These are phyloP conservation scores for Pichia membranifaciens DNA, from an alignment of 805 yeast genomes.

Conservation along the genomic window DNA sequence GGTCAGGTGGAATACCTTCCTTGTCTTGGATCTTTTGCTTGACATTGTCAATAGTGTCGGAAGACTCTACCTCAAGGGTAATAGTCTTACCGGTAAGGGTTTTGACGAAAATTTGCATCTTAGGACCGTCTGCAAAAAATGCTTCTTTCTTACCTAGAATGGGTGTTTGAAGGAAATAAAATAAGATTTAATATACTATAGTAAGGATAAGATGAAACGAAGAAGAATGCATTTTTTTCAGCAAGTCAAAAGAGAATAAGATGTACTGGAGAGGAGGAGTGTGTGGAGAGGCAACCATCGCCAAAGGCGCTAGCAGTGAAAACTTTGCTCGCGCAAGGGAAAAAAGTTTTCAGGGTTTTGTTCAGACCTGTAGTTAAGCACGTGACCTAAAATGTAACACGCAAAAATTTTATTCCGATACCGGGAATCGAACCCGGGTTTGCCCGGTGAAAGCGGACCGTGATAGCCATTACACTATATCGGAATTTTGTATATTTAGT, in stretches of 20 bases:
- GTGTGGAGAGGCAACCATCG: no score
- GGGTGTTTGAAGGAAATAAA: not conserved
- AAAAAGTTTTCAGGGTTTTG: no score
- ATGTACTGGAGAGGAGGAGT: no score
- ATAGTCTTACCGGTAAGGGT: conserved; percentile 59
- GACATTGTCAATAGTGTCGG: conserved; percentile 96
- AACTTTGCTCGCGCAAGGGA: no score
- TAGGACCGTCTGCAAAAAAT: conserved; percentile 34
- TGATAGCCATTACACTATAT: conserved; percentile 82
- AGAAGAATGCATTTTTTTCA: no score
- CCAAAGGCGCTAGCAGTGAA: no score
- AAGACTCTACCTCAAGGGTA: conserved; percentile 94
- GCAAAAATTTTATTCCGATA: conserved; percentile 44
- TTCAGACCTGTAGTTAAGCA: no score
- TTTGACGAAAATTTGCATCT: conserved; percentile 53
- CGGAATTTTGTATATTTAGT: conserved; percentile 39
- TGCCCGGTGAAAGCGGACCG: conserved; percentile 86
- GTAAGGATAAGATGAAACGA: no score
- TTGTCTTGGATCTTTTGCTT: conserved; percentile 94
- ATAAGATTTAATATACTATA: no score
- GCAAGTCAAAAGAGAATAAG: no score
- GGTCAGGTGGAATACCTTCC: conserved; percentile 99
- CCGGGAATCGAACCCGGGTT: conserved; percentile 87
- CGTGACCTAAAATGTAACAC: no score
- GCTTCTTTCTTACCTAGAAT: conserved; percentile 35